Evolutionary conservation across 129 eudicot genomes (phyloP).

Genomic region (Pulicaria dysenterica): DNA sequence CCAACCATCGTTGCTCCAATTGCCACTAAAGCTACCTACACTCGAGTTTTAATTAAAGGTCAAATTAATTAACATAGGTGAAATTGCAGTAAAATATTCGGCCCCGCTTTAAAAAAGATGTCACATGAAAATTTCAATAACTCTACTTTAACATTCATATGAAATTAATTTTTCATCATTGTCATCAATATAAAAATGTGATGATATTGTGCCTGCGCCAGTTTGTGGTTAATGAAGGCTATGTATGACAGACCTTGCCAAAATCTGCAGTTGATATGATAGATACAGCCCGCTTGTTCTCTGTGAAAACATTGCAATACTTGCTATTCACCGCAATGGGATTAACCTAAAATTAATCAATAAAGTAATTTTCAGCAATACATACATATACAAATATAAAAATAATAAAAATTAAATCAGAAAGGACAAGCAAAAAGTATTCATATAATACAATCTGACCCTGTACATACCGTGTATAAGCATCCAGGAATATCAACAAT

Average conservation of each 20-base stretch:
- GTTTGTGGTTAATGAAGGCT: neutral
- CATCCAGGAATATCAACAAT: conserved; percentile 85
- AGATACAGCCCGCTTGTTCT: conserved; percentile 81
- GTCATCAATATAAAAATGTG: neutral
- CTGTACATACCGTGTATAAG: conserved; percentile 72
- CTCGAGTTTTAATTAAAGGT: neutral
- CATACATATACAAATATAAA: neutral
- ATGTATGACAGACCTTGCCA: conserved; percentile 73
- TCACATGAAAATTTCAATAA: neutral
- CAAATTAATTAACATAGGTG: conserved; percentile 15
- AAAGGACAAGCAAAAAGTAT: conserved; percentile 1
- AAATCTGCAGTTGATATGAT: conserved; percentile 77
- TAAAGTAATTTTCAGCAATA: conserved; percentile 9
- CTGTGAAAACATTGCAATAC: conserved; percentile 94
- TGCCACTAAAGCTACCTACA: conserved; percentile 97
- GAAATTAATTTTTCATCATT: neutral
- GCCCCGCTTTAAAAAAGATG: neutral
- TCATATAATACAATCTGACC: neutral
- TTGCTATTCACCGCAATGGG: conserved; percentile 99
- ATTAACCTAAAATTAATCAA: conserved; percentile 60
- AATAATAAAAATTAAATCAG: neutral
- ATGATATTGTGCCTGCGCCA: neutral
- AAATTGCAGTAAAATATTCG: neutral
- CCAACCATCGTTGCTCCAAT: conserved; percentile 99
- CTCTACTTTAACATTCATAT: neutral